Evolutionary conservation across 345 rosid genomes (phyloP).

Genomic region (Carallia brachiata): DNA sequence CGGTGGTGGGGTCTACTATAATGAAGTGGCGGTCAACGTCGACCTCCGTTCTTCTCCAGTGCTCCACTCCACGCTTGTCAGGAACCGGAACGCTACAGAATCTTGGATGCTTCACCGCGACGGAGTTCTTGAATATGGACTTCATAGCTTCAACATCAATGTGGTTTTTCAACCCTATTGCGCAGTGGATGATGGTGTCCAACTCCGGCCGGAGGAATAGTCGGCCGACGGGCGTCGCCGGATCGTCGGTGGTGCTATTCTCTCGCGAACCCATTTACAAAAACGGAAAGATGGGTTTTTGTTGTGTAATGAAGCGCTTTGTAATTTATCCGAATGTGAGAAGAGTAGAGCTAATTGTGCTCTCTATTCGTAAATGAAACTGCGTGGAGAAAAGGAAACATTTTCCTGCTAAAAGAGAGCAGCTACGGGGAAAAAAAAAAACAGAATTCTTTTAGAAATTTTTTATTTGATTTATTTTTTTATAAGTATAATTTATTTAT

Average conservation of each 20-base stretch:
- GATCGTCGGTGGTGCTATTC: constrained; percentile 33
- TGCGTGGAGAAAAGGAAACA: too few species aligned
- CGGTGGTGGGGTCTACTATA: constrained; percentile 9
- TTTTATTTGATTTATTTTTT: too few species aligned
- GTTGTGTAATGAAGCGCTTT: neutral
- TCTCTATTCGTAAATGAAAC: too few species aligned
- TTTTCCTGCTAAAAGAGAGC: too few species aligned
- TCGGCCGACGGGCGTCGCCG: constrained; percentile 55
- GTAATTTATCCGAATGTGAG: too few species aligned
- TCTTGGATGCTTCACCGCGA: constrained; percentile 48
- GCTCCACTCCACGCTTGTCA: constrained; percentile 41
- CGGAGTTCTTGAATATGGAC: constrained; percentile 25
- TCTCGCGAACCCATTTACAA: constrained; percentile 15
- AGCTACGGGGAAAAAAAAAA: too few species aligned
- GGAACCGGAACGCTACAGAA: constrained; percentile 50
- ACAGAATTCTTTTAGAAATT: too few species aligned
- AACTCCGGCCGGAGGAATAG: constrained; percentile 46
- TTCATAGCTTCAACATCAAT: constrained; percentile 30
- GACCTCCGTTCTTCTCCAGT: constrained; percentile 45
- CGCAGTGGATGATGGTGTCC: constrained; percentile 50
- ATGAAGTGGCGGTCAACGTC: constrained; percentile 43
- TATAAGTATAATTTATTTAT: too few species aligned
- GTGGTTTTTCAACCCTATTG: constrained; percentile 31
- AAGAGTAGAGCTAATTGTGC: too few species aligned
- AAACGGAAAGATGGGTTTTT: neutral